These are phyloP conservation scores for Furcasterigmium furcatum DNA, from an alignment of 2,329 filamentous ascomycete genomes.

Conservation along the genomic window DNA sequence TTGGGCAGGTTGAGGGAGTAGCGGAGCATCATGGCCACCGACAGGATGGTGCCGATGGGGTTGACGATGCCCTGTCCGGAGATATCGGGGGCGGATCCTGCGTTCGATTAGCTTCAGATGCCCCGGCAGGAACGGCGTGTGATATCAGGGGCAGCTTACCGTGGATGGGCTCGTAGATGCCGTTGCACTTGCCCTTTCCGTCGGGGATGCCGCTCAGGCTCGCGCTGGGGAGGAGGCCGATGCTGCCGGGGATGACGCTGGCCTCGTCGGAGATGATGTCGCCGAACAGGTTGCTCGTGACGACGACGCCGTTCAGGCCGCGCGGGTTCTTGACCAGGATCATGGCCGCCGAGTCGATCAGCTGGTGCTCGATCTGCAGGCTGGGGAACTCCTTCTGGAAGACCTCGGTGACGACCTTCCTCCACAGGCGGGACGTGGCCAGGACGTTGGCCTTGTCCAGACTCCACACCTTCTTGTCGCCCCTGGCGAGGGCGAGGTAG, in stretches of 20 bases:
- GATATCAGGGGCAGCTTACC: constrained; percentile 93
- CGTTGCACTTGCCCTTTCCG: constrained; percentile 80
- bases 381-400: constrained; percentile 89
- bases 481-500: constrained; percentile 72
- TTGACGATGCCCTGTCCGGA: constrained; percentile 81
- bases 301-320: constrained; percentile 82
- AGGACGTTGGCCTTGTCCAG: constrained; percentile 97
- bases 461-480: constrained; percentile 70
- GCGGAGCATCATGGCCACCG: constrained; percentile 91
- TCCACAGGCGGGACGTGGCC: constrained; percentile 85
- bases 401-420: constrained; percentile 79
- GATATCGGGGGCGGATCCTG: constrained; percentile 88
- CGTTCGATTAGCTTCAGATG: too few species aligned
- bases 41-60: constrained; percentile 87
- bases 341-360: constrained; percentile 97
- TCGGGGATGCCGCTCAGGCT: constrained; percentile 84
- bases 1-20: constrained; percentile 81
- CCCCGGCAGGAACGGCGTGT: neutral
- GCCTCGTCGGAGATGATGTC: constrained; percentile 97
- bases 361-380: constrained; percentile 78
- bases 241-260: constrained; percentile 85
- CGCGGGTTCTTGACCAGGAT: constrained; percentile 93
- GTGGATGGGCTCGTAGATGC: constrained; percentile 97
- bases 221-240: constrained; percentile 85
- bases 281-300: constrained; percentile 82